These are phyloP conservation scores for Coemansia guatemalensis DNA, from an alignment of 192 early-diverging fungal species.

Conservation along the genomic window DNA sequence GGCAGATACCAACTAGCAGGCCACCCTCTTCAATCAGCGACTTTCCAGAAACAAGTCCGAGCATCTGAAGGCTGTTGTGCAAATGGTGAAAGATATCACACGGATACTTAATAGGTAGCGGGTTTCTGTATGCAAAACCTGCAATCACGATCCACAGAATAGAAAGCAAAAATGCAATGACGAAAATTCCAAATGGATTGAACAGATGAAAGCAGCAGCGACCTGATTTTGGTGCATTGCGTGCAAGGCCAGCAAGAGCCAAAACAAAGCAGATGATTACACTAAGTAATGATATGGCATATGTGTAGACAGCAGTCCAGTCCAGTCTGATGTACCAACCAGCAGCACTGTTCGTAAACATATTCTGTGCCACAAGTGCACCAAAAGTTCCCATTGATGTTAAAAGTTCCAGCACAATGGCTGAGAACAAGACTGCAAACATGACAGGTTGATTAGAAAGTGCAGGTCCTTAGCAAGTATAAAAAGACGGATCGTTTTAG, in stretches of 20 bases:
- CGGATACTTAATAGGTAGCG: slow-evolving; percentile 44
- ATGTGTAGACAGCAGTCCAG: slow-evolving; percentile 47
- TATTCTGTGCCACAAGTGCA: slow-evolving; percentile 38
- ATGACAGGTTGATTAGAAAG: background rate
- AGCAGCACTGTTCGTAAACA: slow-evolving; percentile 48
- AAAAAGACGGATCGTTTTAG: background rate
- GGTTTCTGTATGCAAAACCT: slow-evolving; percentile 45
- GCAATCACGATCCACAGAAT: slow-evolving; percentile 45
- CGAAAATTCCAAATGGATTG: slow-evolving; percentile 29
- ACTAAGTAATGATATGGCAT: slow-evolving; percentile 35
- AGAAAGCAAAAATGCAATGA: slow-evolving; percentile 31
- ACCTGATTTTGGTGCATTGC: slow-evolving; percentile 10
- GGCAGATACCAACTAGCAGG: slow-evolving; percentile 42
- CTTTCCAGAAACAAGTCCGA: slow-evolving; percentile 32
- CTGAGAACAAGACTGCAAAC: slow-evolving; percentile 34
- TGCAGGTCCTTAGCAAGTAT: background rate
- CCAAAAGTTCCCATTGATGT: slow-evolving; percentile 50
- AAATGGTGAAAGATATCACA: slow-evolving; percentile 43
- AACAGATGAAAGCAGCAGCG: slow-evolving; percentile 25
- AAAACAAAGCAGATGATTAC: slow-evolving; percentile 24
- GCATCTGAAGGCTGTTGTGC: slow-evolving; percentile 30
- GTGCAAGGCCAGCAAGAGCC: slow-evolving; percentile 29
- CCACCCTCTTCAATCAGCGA: slow-evolving; percentile 45
- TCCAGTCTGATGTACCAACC: slow-evolving; percentile 45
- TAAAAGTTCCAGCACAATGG: slow-evolving; percentile 37